Evolutionary conservation across 2,329 filamentous ascomycete species (phyloP), one percentile per base, ranked within the genome.

Genomic region (Stachybotrys chartarum): DNA sequence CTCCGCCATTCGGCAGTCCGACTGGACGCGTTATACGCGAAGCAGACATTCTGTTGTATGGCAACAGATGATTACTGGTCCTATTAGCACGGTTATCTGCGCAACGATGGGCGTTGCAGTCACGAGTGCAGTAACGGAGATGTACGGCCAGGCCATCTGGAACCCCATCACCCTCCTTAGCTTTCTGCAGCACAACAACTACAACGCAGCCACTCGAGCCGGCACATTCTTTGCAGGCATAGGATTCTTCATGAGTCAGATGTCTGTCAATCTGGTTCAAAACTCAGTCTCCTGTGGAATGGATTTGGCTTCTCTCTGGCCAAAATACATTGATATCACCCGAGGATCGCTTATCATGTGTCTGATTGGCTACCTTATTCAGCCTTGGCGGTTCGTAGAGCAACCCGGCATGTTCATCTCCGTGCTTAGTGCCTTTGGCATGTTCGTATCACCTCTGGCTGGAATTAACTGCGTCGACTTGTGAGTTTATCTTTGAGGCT

Each of bases 71-170:
- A 71, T 71, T 0, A 51, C 75, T 1, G 73, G 72, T 52, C 66
- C 67, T 39, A 70, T 69, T 35, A 57, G 68, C 4, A 66, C 65
- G 2, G 68, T 69, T 1, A 59, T 75, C 14, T 68, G 74, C 7
- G 73, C 73, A 0, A 75, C 75, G 12, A 56, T 76, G 1, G 71
- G 74, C 24, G 73, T 71, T 0, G 70, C 72, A 0, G 73, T 72
- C 0, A 72, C 72, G 0, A n/a, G n/a, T 12, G 7, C 35, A 39
- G 71, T 74, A 56, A 59, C 70, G 3, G 63, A 68, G 5, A 68
- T 73, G 53, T 69, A 59, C 7, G 68, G 70, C 5, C 66, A 67
- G 35, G 63, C 70, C 14, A 59, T 74, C 51, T 74, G 72, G 72
- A 75, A 70, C 49, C 71, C 71, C 1, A 68, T 70, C 0, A 60